Evolutionary conservation across 345 rosid species (phyloP), one percentile per base, ranked within the genome.

Genomic region (Linum tenue): DNA sequence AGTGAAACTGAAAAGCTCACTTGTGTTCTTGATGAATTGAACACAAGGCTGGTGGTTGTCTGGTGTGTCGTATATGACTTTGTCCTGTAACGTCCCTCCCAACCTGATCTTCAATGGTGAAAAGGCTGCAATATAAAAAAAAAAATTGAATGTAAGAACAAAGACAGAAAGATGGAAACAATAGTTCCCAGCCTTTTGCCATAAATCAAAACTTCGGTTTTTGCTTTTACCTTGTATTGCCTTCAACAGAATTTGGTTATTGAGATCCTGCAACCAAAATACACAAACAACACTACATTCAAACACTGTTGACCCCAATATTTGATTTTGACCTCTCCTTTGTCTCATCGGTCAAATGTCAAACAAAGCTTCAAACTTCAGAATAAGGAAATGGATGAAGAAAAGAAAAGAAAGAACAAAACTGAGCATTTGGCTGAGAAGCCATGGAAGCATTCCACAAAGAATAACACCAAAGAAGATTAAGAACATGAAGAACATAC

Each of bases 31-130:
- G 37, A 63, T 75, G 70, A 87, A 87, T 31, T 70, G 81, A 66
- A 56, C 22, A 42, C 89, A 87, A 37, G 83, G 73, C 65, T 77
- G 66, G 38, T 72, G 42, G 56, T 60, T 73, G 37, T 79, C 85
- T 62, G 59, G 63, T 9, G 84, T 76, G n/a, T 72, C 79, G 65
- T 87, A 85, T 63, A 81, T 76, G 66, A 83, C 85, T 73, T 87
- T 83, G 62, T 87, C 94, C 73, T 87, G 94, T 72, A 87, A 75
- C 64, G 83, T 72, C 16, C 94, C 94, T 2, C 90, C 94, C 56
- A 87, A 48, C 78, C 94, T 83, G 43, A 87, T 81, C 79, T 85
- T 87, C 79, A 87, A 70, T 17, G 88, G 85, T 17, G 87, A 78
- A 79, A 85, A 87, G 8, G 82, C 94, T 85, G 83, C 72, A 77